Base-by-base conservation (phyloP, 2,329 filamentous ascomycete genomes). In the Penicillium sp. region DNA sequence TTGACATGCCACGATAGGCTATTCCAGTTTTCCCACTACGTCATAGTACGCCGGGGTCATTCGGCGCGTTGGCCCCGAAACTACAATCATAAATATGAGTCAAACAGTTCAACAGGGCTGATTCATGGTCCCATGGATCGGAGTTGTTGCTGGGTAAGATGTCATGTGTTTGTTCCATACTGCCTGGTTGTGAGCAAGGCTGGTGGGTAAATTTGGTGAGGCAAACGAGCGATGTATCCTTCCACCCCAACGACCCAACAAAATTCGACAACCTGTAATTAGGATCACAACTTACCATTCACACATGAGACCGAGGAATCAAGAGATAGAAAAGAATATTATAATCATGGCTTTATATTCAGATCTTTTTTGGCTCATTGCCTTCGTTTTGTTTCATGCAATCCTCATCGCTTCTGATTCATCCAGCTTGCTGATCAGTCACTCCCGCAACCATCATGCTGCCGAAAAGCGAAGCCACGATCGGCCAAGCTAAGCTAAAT, bases 241-340 rank as follows among this genome's bases (percentile, higher is more conserved):
- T 16, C n/a, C 13, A 13, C 46, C 50, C 50, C 50, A 53, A 53
- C 50, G 39, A 33, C 50, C 50, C 50, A 53, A 53, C 50, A 53
- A 53, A 33, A 53, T 53, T 46, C 43, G 4, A 19, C 50, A 6
- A 22, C 7, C 11, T 10, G n/a, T n/a, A 10, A 33, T 14, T 36
- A 36, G 10, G 31, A 22, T 3, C n/a, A 41, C n/a, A 53, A 31
- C 27, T 5, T 37, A 11, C 24, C 39, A 43, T 13, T 36, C 39
- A 33, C 39, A 43, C 50, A 35, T 53, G 50, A 31, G 18, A 35
- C 39, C 50, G 39, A 53, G n/a, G 40, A 54, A 54, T 9, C 37
- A 39, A 24, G 18, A 14, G 5, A 9, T 22, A 50, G 18, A n/a
- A n/a, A 10, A 46, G 27, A 3, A 31, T 31, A 6, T 31, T 46